Evolutionary conservation across 2,329 filamentous ascomycete genomes (phyloP).

Genomic region (Alternaria infectoria): DNA sequence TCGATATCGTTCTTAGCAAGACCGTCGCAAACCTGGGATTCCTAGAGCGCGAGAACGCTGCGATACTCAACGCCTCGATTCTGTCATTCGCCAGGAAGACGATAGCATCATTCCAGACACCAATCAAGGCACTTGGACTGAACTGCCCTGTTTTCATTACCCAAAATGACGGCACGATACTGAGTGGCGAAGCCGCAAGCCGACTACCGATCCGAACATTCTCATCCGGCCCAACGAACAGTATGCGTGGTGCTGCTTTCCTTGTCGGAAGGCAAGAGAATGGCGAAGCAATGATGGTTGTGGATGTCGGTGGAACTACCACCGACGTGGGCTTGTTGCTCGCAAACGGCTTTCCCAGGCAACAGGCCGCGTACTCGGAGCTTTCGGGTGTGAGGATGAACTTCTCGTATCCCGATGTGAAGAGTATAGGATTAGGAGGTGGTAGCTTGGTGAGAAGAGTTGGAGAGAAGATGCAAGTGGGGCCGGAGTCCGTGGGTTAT

Average conservation of each 20-base stretch:
- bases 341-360: slow-evolving; percentile 67
- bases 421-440: slow-evolving; percentile 65
- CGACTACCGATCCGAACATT: slow-evolving; percentile 60
- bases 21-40: slow-evolving; percentile 59
- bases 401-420: slow-evolving; percentile 60
- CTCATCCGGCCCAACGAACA: slow-evolving; percentile 60
- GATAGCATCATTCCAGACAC: slow-evolving; percentile 53
- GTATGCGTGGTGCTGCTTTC: slow-evolving; percentile 59
- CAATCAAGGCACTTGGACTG: slow-evolving; percentile 55
- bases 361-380: slow-evolving; percentile 67
- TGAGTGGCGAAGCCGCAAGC: slow-evolving; percentile 55
- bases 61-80: slow-evolving; percentile 59
- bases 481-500: slow-evolving; percentile 68
- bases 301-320: slow-evolving; percentile 72
- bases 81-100: slow-evolving; percentile 55
- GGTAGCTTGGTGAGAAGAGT: slow-evolving; percentile 60
- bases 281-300: slow-evolving; percentile 63
- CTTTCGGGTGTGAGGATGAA: slow-evolving; percentile 69
- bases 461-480: slow-evolving; percentile 54
- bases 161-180: slow-evolving; percentile 60
- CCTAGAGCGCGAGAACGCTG: slow-evolving; percentile 59
- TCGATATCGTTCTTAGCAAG: slow-evolving; percentile 60
- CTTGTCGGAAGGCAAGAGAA: slow-evolving; percentile 39
- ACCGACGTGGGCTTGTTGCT: slow-evolving; percentile 68
- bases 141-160: slow-evolving; percentile 58